A percentile compares a stretch with the other conserved stretches of the same genome.
Evolutionary conservation across 2,329 filamentous ascomycete genomes (phyloP).

Genomic region (Colletotrichum tropicicola): DNA sequence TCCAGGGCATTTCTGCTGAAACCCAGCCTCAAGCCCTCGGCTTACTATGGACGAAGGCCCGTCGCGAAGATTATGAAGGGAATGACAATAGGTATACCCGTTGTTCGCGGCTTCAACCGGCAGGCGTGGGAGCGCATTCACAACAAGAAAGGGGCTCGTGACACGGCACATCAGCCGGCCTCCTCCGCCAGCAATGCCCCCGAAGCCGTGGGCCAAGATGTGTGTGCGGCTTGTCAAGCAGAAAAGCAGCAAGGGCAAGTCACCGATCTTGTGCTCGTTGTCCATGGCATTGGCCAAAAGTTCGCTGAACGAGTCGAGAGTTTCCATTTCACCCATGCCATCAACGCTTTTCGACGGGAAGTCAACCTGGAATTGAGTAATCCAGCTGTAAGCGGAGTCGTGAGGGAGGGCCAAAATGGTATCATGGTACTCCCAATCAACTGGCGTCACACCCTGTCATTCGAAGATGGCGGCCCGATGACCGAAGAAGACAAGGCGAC

Average conservation of each 20-base stretch:
- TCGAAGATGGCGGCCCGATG: slow-evolving; percentile 80
- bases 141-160: slow-evolving; percentile 48
- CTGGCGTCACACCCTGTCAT: slow-evolving; percentile 88
- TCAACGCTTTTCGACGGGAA: slow-evolving; percentile 87
- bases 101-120: slow-evolving; percentile 90
- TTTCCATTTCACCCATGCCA: slow-evolving; percentile 96
- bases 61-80: slow-evolving; percentile 87
- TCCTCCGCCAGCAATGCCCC: slow-evolving; percentile 23
- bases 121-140: slow-evolving; percentile 79
- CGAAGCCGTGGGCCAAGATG: slow-evolving; percentile 32
- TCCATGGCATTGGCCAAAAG: slow-evolving; percentile 97
- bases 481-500: slow-evolving; percentile 60
- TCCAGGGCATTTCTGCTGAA: slow-evolving; percentile 85
- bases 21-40: slow-evolving; percentile 84
- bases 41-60: slow-evolving; percentile 83
- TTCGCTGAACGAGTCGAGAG: slow-evolving; percentile 93
- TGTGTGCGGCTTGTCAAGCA: slow-evolving; percentile 68
- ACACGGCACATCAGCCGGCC: slow-evolving; percentile 36
- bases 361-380: slow-evolving; percentile 86
- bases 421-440: slow-evolving; percentile 96
- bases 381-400: slow-evolving; percentile 76
- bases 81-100: slow-evolving; percentile 81
- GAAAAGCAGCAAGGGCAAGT: slow-evolving; percentile 74
- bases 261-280: slow-evolving; percentile 88
- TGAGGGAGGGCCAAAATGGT: slow-evolving; percentile 82